A percentile compares a stretch with the other conserved stretches of the same genome.
These are phyloP conservation scores for Termitomyces sp. DNA, from an alignment of 768 basidiomycete genomes.

Conservation along the genomic window DNA sequence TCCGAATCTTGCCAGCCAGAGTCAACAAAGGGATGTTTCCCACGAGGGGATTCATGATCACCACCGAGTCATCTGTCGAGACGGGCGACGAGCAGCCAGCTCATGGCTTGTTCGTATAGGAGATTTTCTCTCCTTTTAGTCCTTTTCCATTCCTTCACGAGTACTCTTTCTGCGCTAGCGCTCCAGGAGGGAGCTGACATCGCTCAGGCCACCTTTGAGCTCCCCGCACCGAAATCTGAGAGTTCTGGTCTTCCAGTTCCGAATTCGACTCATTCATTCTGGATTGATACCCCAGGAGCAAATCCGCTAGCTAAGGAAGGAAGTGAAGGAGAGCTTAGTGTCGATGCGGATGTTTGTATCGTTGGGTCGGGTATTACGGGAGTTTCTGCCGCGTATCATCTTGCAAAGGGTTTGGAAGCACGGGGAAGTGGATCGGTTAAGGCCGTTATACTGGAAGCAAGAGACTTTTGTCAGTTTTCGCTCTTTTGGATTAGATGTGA, in stretches of 20 bases:
- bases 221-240: neutral
- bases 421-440: constrained; percentile 3
- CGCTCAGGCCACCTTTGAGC: constrained; percentile 6
- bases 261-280: constrained; percentile 71
- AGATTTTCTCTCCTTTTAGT: neutral
- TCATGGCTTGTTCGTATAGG: neutral
- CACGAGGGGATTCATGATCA: neutral
- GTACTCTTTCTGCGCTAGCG: constrained; percentile 3
- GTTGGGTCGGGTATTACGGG: constrained; percentile 83
- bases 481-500: neutral
- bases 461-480: constrained; percentile 66
- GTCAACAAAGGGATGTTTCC: neutral
- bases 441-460: constrained; percentile 69
- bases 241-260: constrained; percentile 41
- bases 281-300: constrained; percentile 56
- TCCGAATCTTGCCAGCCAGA: no score
- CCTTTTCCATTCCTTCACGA: neutral
- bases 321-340: constrained; percentile 55
- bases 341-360: constrained; percentile 69
- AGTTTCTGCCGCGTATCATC: constrained; percentile 69
- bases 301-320: constrained; percentile 70
- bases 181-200: constrained; percentile 3
- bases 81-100: neutral
- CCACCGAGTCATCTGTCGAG: neutral
- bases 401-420: constrained; percentile 36